Base-by-base conservation (phyloP, 139 green algal species). In the Micractinium conductrix region DNA sequence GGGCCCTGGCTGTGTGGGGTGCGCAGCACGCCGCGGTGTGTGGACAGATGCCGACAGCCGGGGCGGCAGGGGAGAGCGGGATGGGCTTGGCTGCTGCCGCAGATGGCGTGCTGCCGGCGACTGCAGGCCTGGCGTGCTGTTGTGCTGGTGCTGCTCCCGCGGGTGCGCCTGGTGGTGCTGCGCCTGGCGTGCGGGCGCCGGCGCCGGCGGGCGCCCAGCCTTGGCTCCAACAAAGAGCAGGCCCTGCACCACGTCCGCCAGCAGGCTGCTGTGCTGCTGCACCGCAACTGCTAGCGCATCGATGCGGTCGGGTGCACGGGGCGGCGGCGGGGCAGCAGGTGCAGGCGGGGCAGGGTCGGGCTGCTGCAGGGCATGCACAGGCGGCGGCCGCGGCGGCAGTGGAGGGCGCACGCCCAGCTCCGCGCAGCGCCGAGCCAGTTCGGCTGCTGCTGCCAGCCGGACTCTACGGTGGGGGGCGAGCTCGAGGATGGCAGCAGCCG, bases 181-280 rank as follows among this genome's bases (percentile, higher is more conserved):
- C 69, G 14, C 40, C 69, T 55, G 22, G 2, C 24, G 45, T 1
- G 37, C 22, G 21, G 33, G 35, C 10, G 6, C 9, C 42, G 14
- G 9, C 42, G 58, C 42, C 24, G 9, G 44, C 73, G 3, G 48
- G 48, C 22, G 17, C 9, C 45, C 22, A 16, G 75, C 38, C 75
- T 81, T 81, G 38, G 75, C 75, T 17, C 75, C 48, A 4, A 85
- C 68, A 72, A 73, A 85, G 10, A 85, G 80, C 69, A 85, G 37
- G 37, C 80, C 69, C 60, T 79, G 67, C 35, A 79, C 37, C 10
- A 79, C 80, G 12, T 4, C 35, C 6, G 69, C 80, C 35, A 85
- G 48, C 22, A 62, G 4, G 35, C 30, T 40, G 38, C 69, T 42
- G 14, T 79, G 69, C 37, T 72, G 48, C 44, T 85, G 68, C 50